A percentile compares a stretch with the other conserved stretches of the same genome.
Evolutionary conservation across 768 basidiomycete genomes (phyloP).

Genomic region (Ephemerocybe angulata): DNA sequence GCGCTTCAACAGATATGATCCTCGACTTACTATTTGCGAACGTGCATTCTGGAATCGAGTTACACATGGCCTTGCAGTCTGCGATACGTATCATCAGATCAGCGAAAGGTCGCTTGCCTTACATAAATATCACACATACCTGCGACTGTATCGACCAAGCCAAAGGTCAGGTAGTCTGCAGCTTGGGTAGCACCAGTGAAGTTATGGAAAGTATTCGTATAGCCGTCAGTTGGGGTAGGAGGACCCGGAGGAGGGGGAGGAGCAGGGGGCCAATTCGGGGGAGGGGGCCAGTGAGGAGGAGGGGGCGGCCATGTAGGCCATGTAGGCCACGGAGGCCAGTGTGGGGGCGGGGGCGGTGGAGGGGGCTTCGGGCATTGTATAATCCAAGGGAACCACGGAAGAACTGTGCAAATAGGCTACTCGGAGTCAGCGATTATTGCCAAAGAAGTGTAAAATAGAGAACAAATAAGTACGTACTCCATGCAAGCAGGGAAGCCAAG

Average conservation of each 20-base stretch:
- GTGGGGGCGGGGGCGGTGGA: constrained; percentile 8
- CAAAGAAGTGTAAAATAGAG: constrained; percentile 29
- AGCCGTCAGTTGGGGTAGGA: constrained; percentile 26
- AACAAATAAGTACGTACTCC: constrained; percentile 24
- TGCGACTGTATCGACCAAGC: constrained; percentile 40
- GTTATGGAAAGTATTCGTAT: constrained; percentile 37
- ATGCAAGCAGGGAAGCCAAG: constrained; percentile 27
- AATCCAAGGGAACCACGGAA: constrained; percentile 24
- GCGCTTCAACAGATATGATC: background rate
- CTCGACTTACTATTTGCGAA: constrained; percentile 40
- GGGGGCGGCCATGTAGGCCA: constrained; percentile 7
- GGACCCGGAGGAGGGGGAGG: constrained; percentile 12
- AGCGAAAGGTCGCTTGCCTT: background rate
- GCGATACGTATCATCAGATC: background rate
- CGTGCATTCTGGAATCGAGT: constrained; percentile 33
- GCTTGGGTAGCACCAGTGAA: constrained; percentile 42
- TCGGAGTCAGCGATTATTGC: background rate
- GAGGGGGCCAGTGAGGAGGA: constrained; percentile 4
- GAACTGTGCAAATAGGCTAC: constrained; percentile 12
- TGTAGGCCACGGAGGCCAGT: no score
- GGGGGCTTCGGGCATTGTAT: constrained; percentile 28
- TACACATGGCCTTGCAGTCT: constrained; percentile 47
- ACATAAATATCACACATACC: constrained; percentile 23
- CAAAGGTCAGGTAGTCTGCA: constrained; percentile 38
- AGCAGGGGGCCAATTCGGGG: constrained; percentile 6